Evolutionary conservation across 2,329 filamentous ascomycete genomes (phyloP).

Genomic region (Botrytis deweyae): DNA sequence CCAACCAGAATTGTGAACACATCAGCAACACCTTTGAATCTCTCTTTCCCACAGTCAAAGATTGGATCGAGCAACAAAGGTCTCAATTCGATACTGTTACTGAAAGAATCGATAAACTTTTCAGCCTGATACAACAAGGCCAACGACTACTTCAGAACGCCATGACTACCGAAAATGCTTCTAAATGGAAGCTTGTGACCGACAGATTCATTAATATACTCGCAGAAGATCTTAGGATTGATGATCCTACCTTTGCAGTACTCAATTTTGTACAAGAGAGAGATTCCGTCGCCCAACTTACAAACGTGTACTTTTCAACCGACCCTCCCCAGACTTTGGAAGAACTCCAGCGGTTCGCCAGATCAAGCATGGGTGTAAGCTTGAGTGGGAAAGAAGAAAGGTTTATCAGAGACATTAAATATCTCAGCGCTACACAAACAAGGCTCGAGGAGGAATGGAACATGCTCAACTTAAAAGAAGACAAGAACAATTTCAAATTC

Average conservation of each 20-base stretch:
- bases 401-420: background rate
- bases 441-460: background rate
- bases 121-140: background rate
- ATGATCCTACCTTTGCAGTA: background rate
- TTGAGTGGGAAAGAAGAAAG: background rate
- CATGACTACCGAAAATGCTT: background rate
- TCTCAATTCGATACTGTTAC: background rate
- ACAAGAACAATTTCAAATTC: background rate
- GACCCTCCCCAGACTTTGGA: background rate
- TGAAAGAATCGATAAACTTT: background rate
- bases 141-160: background rate
- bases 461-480: background rate
- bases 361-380: background rate
- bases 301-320: background rate
- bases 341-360: background rate
- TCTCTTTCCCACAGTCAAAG: background rate
- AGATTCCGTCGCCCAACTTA: background rate
- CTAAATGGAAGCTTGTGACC: background rate
- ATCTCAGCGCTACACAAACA: background rate
- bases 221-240: background rate
- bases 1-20: background rate
- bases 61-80: slow-evolving; percentile 1
- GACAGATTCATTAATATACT: background rate
- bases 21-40: background rate
- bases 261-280: background rate